A percentile compares a stretch with the other conserved stretches of the same genome.
These are phyloP conservation scores for Aspergillus proliferans DNA, from an alignment of 2,329 filamentous ascomycete genomes.

Conservation along the genomic window DNA sequence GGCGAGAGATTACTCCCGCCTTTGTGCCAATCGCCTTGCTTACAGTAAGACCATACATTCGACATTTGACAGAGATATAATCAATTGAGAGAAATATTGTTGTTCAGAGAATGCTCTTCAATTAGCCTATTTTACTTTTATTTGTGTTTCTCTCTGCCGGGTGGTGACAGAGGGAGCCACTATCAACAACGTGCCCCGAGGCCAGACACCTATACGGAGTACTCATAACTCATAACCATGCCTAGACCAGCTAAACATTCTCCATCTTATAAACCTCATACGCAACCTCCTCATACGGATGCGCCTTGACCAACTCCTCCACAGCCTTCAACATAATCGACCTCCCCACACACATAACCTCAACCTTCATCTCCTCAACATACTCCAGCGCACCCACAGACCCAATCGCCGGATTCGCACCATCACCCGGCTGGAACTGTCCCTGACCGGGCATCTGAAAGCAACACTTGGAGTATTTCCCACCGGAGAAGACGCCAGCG, in stretches of 20 bases:
- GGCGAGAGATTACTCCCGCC: slow-evolving; percentile 29
- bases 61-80: too few relatives aligned
- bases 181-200: too few relatives aligned
- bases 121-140: too few relatives aligned
- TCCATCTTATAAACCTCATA: slow-evolving; percentile 42
- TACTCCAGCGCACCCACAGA: slow-evolving; percentile 32
- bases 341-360: slow-evolving; percentile 38
- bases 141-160: too few relatives aligned
- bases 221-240: neutral
- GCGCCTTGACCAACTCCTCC: slow-evolving; percentile 34
- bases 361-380: slow-evolving; percentile 39
- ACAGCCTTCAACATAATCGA: slow-evolving; percentile 35
- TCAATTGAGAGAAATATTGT: neutral
- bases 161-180: neutral
- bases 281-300: slow-evolving; percentile 42
- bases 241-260: slow-evolving; percentile 23
- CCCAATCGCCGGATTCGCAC: slow-evolving; percentile 38
- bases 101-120: neutral
- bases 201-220: neutral
- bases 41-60: neutral
- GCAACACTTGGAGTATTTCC: slow-evolving; percentile 35
- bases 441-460: slow-evolving; percentile 37
- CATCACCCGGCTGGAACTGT: slow-evolving; percentile 36
- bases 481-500: slow-evolving; percentile 36
- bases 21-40: slow-evolving; percentile 3